phyloP scores from a whole-genome alignment of 306 rosid species.

The Coriaria nepalensis region DNA sequence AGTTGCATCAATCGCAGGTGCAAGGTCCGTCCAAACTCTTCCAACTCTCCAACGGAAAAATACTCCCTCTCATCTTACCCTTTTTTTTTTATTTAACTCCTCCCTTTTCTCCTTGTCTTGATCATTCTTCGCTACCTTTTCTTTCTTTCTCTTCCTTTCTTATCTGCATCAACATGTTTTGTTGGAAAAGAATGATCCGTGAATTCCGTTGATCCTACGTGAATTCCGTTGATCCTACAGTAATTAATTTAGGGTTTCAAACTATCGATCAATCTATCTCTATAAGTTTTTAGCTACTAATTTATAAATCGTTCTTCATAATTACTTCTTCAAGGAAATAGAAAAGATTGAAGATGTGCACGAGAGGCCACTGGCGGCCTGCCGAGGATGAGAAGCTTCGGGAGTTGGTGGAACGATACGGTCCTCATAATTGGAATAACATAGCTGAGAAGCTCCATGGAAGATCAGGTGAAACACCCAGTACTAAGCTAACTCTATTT shows the following conservation, averaged over 20 bases:
- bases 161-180: not conserved
- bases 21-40: constrained; percentile 58
- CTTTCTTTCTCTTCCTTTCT: not conserved
- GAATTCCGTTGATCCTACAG: too few species aligned
- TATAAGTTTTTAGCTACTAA: too few species aligned
- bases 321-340: not conserved
- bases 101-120: constrained; percentile 18
- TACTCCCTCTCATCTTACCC: constrained; percentile 41
- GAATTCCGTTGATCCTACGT: too few species aligned
- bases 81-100: constrained; percentile 11
- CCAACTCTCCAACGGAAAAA: constrained; percentile 88
- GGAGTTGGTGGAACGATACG: constrained; percentile 78
- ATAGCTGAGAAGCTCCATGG: constrained; percentile 90
- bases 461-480: constrained; percentile 56
- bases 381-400: constrained; percentile 81
- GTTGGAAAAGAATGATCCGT: too few species aligned
- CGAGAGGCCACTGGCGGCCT: constrained; percentile 98
- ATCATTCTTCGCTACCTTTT: constrained; percentile 1
- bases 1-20: constrained; percentile 90
- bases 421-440: constrained; percentile 99
- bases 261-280: not conserved
- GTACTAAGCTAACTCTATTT: too few species aligned
- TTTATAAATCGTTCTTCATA: too few species aligned
- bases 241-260: not conserved
- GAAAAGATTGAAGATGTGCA: constrained; percentile 42